Conservation (phyloP, 2,329 filamentous ascomycete species). For the Tolypocladium sp. region DNA sequence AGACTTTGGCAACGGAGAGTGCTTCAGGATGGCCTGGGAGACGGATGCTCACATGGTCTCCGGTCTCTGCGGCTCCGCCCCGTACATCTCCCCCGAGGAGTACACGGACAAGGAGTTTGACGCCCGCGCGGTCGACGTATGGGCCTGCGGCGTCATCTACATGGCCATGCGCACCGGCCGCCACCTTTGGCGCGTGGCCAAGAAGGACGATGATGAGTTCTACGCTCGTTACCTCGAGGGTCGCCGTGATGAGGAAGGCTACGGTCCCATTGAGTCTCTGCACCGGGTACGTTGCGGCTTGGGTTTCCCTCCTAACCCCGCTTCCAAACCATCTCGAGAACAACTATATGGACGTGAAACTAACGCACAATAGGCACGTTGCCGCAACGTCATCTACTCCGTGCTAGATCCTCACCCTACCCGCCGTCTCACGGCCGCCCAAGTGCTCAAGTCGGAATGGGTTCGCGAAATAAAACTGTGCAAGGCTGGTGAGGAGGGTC, state of each 20-base stretch:
- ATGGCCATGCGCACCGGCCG: conserved; percentile 98
- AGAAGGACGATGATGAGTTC: conserved; percentile 95
- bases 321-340: neutral
- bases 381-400: conserved; percentile 97
- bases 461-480: conserved; percentile 95
- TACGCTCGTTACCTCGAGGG: conserved; percentile 92
- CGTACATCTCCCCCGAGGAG: conserved; percentile 95
- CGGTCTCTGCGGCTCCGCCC: conserved; percentile 89
- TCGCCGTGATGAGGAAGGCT: conserved; percentile 87
- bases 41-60: conserved; percentile 97
- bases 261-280: conserved; percentile 90
- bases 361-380: conserved; percentile 60
- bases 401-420: conserved; percentile 91
- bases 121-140: conserved; percentile 92
- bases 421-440: conserved; percentile 87
- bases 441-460: conserved; percentile 98
- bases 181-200: conserved; percentile 93
- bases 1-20: conserved; percentile 97
- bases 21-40: conserved; percentile 99
- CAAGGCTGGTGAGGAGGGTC: conserved; percentile 91
- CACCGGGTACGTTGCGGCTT: conserved; percentile 65
- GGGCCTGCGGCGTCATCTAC: conserved; percentile 98
- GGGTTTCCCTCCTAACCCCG: neutral
- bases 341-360: neutral
- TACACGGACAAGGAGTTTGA: conserved; percentile 95